phyloP scores from a whole-genome alignment of 805 yeast species.

The Kazachstania kunashirensis region DNA sequence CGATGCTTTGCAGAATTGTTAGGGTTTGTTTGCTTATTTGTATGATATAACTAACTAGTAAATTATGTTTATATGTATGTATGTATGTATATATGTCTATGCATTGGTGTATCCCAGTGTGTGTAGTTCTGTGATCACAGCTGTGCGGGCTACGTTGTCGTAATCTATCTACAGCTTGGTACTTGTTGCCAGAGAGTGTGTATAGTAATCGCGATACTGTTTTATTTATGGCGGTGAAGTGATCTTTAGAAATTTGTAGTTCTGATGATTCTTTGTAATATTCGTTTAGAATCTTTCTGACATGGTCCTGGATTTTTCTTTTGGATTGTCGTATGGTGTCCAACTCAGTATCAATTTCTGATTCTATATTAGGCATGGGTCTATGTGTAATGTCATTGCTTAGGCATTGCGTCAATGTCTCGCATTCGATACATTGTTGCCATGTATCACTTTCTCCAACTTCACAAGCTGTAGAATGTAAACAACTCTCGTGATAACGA shows the following conservation, averaged over 20 bases:
- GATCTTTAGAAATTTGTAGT: conserved; percentile 27
- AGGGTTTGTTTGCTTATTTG: too few species aligned
- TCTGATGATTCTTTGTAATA: conserved; percentile 29
- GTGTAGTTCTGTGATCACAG: not conserved
- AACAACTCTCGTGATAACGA: conserved; percentile 21
- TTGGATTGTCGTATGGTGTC: conserved; percentile 35
- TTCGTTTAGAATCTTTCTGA: conserved; percentile 44
- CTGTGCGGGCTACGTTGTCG: conserved; percentile 1
- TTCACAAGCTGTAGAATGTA: conserved; percentile 15
- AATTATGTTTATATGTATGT: too few species aligned
- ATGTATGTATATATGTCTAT: not conserved
- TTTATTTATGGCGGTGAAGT: conserved; percentile 54
- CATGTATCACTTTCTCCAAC: conserved; percentile 15
- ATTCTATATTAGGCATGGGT: too few species aligned
- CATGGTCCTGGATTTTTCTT: conserved; percentile 44
- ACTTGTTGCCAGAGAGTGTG: conserved; percentile 19
- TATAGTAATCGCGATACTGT: conserved; percentile 53
- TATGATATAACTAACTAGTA: too few species aligned
- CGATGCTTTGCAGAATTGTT: too few species aligned
- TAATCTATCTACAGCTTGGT: conserved; percentile 4
- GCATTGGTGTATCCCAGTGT: conserved; percentile 2
- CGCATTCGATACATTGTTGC: conserved; percentile 17
- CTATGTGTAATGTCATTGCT: too few species aligned
- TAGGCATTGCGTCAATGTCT: conserved; percentile 1
- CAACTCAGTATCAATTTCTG: too few species aligned